Conservation (phyloP, 2,329 filamentous ascomycete species). For the Colletotrichum acutatum region DNA sequence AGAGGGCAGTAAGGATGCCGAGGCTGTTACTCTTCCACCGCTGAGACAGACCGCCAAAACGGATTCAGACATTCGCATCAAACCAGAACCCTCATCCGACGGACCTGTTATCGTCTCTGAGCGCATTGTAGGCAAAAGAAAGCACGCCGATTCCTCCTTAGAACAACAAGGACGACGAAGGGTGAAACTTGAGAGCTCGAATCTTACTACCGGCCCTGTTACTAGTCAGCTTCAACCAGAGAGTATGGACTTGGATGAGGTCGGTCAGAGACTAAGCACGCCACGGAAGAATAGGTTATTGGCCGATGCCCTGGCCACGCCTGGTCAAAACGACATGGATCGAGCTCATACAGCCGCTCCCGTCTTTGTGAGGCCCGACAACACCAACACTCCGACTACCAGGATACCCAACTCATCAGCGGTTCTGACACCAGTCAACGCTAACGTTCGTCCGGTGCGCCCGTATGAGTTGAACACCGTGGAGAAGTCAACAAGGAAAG, state of each 20-base stretch:
- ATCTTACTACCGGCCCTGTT: slow-evolving; percentile 39
- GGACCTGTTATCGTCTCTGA: slow-evolving; percentile 62
- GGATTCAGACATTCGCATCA: slow-evolving; percentile 44
- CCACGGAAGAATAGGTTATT: slow-evolving; percentile 47
- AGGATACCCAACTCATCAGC: slow-evolving; percentile 39
- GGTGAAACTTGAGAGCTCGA: slow-evolving; percentile 58
- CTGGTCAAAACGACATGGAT: background rate
- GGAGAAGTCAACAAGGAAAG: slow-evolving; percentile 37
- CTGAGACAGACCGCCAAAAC: slow-evolving; percentile 5
- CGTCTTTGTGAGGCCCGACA: slow-evolving; percentile 25
- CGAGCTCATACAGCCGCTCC: slow-evolving; percentile 1
- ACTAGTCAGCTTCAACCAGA: slow-evolving; percentile 52
- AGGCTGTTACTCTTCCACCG: slow-evolving; percentile 18
- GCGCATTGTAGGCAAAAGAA: slow-evolving; percentile 60
- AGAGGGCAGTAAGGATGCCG: slow-evolving; percentile 13
- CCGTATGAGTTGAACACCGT: slow-evolving; percentile 38
- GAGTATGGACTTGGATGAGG: slow-evolving; percentile 70
- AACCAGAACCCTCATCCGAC: slow-evolving; percentile 65
- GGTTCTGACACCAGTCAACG: slow-evolving; percentile 50
- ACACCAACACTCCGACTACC: slow-evolving; percentile 34
- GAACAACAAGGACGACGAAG: slow-evolving; percentile 42
- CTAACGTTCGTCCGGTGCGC: slow-evolving; percentile 44
- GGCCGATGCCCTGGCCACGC: background rate
- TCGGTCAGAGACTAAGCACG: slow-evolving; percentile 55
- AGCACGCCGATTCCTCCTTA: slow-evolving; percentile 38